Conservation (phyloP, 306 rosid genomes). For the Oemleria cerasiformis region DNA sequence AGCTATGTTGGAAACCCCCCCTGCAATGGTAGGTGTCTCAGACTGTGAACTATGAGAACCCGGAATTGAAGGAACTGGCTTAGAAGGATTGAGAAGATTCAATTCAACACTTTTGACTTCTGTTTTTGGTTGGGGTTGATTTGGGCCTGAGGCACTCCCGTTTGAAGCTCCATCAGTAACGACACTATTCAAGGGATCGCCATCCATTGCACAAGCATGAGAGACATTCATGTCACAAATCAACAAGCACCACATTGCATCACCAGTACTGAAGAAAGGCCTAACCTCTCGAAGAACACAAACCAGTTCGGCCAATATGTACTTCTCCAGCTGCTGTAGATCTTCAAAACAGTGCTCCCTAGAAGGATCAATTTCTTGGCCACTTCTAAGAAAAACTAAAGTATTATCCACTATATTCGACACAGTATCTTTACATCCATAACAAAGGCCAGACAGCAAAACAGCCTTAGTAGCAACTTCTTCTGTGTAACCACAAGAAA, state of each 20-base stretch:
- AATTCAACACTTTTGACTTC: slow-evolving; percentile 51
- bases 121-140: slow-evolving; percentile 44
- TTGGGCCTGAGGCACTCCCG: slow-evolving; percentile 37
- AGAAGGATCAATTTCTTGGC: slow-evolving; percentile 75
- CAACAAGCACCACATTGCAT: slow-evolving; percentile 95
- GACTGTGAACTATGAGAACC: slow-evolving; percentile 47
- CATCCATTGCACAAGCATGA: slow-evolving; percentile 83
- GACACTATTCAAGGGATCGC: slow-evolving; percentile 46
- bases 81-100: slow-evolving; percentile 52
- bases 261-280: slow-evolving; percentile 85
- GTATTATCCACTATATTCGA: slow-evolving; percentile 79
- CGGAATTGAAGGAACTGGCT: slow-evolving; percentile 33
- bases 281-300: slow-evolving; percentile 87
- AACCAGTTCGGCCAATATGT: slow-evolving; percentile 77
- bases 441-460: slow-evolving; percentile 77
- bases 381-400: slow-evolving; percentile 65
- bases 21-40: slow-evolving; percentile 36
- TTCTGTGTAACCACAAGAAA: slow-evolving; percentile 69
- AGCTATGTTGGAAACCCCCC: slow-evolving; percentile 32
- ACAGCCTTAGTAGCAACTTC: slow-evolving; percentile 74
- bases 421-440: slow-evolving; percentile 76
- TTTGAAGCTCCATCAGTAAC: slow-evolving; percentile 37
- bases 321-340: slow-evolving; percentile 80
- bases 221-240: slow-evolving; percentile 83
- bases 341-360: slow-evolving; percentile 72